Base-by-base conservation (phyloP, 2,329 filamentous ascomycete species). In the Aspergillus glaucus region DNA sequence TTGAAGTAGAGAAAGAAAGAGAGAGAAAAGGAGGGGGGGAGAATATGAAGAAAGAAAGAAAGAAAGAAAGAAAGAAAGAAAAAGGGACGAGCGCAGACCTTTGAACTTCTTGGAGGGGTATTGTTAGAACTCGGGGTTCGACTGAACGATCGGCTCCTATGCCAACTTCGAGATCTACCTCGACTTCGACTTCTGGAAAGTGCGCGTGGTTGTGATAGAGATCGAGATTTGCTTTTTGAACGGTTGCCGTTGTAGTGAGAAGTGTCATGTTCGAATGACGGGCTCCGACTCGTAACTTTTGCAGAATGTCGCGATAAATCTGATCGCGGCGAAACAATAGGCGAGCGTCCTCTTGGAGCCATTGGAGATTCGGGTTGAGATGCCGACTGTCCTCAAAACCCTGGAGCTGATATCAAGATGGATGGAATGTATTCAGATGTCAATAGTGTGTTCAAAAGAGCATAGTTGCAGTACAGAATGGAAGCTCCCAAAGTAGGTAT, bases 161-260 rank as follows among this genome's bases (percentile, higher is more conserved):
- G 66, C 36, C 67, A 59, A 46, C 64, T 62, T 53, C 62, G 70
- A 65, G 59, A 64, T 59, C 56, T 73, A 69, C 57, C 71, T 47
- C 56, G 74, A 69, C 57, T 71, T 47, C 58, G 63, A 52, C 66
- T 72, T 50, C 65, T 62, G 19, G 63, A 64, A 49, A 55, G 59
- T 36, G 59, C 57, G 48, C 59, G 55, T 19, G 56, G 57, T 42
- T 56, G 62, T 17, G 64, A 64, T 19, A 47, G 51, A 36, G 65
- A 67, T 30, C 58, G 61, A 47, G 59, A 61, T 40, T 50, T 50
- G 49, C 60, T 65, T 50, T 52, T 63, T 44, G 59, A 57, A 34
- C 53, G 60, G 36, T 53, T 47, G 8, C 56, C 61, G 53, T 64
- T 65, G 47, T 58, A 60, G 41, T 53, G 59, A 32, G 48, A 57